Evolutionary conservation across 495 filamentous ascomycete genomes (phyloP).

Genomic region (Echria macrotheca): DNA sequence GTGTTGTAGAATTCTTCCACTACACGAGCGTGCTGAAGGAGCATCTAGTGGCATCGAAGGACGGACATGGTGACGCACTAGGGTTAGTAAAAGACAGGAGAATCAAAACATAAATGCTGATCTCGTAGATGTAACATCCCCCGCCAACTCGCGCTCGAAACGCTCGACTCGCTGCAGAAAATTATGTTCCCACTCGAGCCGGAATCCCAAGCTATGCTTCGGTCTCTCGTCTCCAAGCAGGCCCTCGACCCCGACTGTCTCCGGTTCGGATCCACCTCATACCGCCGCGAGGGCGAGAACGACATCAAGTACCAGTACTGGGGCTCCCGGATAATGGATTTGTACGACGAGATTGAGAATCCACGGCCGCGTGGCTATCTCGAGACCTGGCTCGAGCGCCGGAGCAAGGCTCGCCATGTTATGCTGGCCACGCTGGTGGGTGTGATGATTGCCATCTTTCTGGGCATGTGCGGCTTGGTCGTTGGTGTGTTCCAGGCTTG

Average conservation of each 20-base stretch:
- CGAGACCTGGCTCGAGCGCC: constrained; percentile 31
- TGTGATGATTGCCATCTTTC: constrained; percentile 20
- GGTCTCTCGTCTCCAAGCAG: constrained; percentile 18
- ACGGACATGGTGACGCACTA: neutral
- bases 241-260: constrained; percentile 30
- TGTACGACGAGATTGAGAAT: constrained; percentile 32
- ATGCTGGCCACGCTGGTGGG: constrained; percentile 36
- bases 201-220: constrained; percentile 25
- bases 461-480: neutral
- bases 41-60: neutral
- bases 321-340: constrained; percentile 25
- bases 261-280: constrained; percentile 24
- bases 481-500: neutral
- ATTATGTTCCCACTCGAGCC: constrained; percentile 37
- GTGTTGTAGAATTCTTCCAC: neutral
- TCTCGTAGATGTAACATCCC: too few relatives aligned
- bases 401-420: constrained; percentile 33
- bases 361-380: constrained; percentile 30
- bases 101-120: too few relatives aligned
- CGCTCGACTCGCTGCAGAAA: constrained; percentile 30
- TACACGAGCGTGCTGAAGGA: neutral
- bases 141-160: constrained; percentile 29
- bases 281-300: constrained; percentile 27
- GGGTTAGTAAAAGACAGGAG: too few relatives aligned
- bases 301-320: constrained; percentile 29